Evolutionary conservation across 352 stramenopile species (phyloP).

Genomic region (Globisporangium paddicum): DNA sequence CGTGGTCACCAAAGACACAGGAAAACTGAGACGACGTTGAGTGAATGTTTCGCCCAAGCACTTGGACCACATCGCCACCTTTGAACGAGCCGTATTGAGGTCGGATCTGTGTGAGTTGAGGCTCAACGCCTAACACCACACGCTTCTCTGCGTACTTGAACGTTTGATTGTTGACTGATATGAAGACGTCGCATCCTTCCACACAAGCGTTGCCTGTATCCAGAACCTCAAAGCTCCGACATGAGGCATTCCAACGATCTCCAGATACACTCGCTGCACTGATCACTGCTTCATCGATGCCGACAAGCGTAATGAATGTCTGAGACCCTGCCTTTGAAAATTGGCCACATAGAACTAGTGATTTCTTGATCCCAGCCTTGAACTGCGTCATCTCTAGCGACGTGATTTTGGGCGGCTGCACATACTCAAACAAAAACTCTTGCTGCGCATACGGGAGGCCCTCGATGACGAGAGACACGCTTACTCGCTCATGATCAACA

Average conservation of each 20-base stretch:
- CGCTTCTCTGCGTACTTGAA: constrained; percentile 22
- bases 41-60: constrained; percentile 21
- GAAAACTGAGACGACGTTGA: constrained; percentile 12
- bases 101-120: constrained; percentile 8
- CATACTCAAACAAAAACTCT: constrained; percentile 30
- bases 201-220: background rate
- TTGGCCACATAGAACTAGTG: constrained; percentile 10
- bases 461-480: constrained; percentile 23
- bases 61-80: constrained; percentile 23
- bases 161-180: constrained; percentile 43
- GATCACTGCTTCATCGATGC: background rate
- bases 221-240: constrained; percentile 8
- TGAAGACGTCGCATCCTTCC: constrained; percentile 20
- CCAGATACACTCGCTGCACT: background rate
- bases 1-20: constrained; percentile 26
- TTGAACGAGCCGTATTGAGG: constrained; percentile 27
- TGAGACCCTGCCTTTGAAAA: background rate
- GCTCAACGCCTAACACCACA: constrained; percentile 12
- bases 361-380: constrained; percentile 1
- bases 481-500: constrained; percentile 8
- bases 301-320: constrained; percentile 5
- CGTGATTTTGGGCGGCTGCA: constrained; percentile 16
- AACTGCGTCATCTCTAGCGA: constrained; percentile 17
- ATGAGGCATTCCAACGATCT: constrained; percentile 1
- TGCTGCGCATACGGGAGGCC: constrained; percentile 16